Percentiles rank a stretch among this genome's conserved stretches.
These are phyloP conservation scores for Guyanaporus albipodus DNA, from an alignment of 768 basidiomycete genomes.

Conservation along the genomic window DNA sequence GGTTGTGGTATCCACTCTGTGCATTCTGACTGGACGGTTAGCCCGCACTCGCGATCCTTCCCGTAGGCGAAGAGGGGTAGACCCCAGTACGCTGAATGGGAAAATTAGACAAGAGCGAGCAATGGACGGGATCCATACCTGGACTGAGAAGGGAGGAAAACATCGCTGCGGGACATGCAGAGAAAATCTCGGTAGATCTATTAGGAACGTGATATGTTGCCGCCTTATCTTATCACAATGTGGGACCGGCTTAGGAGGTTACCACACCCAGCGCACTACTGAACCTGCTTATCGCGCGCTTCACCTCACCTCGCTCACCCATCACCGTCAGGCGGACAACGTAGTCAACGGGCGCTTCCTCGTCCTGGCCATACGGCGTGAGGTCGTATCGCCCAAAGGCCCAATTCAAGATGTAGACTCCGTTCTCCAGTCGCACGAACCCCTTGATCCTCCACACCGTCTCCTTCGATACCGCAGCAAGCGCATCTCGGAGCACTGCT, in stretches of 20 bases:
- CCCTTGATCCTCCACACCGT: conserved; percentile 83
- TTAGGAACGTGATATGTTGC: conserved; percentile 7
- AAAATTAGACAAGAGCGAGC: conserved; percentile 1
- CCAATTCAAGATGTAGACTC: conserved; percentile 76
- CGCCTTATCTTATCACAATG: conserved; percentile 14
- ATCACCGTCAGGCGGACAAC: conserved; percentile 76
- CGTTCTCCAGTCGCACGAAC: conserved; percentile 54
- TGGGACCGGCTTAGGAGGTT: conserved; percentile 21
- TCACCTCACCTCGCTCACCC: conserved; percentile 85
- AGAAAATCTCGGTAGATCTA: conserved; percentile 5
- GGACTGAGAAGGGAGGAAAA: conserved; percentile 29
- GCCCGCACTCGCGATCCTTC: conserved; percentile 42
- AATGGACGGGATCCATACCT: conserved; percentile 18
- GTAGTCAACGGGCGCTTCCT: conserved; percentile 24
- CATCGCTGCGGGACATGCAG: conserved; percentile 24
- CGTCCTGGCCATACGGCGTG: conserved; percentile 35
- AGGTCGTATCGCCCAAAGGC: conserved; percentile 86
- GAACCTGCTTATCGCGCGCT: conserved; percentile 51
- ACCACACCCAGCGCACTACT: conserved; percentile 41
- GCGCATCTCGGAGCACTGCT: conserved; percentile 41
- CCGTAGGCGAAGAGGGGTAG: conserved; percentile 54
- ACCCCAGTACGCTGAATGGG: conserved; percentile 53
- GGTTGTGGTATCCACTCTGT: conserved; percentile 28
- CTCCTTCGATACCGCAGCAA: conserved; percentile 59
- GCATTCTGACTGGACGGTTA: conserved; percentile 22